A percentile compares a stretch with the other conserved stretches of the same genome.
phyloP scores from a whole-genome alignment of 1,139 yeast species.

The Wickerhamomyces sp. region DNA sequence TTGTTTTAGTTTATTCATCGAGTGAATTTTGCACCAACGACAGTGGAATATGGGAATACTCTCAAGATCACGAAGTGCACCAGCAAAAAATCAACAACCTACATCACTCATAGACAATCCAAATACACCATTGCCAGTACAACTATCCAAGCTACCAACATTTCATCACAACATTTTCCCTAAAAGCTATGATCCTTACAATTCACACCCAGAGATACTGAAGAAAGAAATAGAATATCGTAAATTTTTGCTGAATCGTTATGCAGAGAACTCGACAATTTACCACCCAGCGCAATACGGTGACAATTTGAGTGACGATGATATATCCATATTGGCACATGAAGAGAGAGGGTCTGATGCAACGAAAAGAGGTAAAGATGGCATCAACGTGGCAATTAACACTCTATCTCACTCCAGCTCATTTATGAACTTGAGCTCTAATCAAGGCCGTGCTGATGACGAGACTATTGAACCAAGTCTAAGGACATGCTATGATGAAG shows the following conservation, averaged over 20 bases:
- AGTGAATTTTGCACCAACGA: no score
- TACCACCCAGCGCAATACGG: constrained; percentile 13
- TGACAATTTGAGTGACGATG: constrained; percentile 16
- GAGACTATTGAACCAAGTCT: no score
- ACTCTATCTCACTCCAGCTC: not conserved
- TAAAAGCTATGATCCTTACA: not conserved
- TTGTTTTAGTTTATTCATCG: no score
- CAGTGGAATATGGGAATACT: no score
- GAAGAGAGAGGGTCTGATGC: constrained; percentile 1
- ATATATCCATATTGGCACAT: constrained; percentile 7
- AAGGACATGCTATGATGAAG: not conserved
- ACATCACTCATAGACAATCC: not conserved
- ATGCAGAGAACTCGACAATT: constrained; percentile 6
- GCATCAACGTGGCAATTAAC: not conserved
- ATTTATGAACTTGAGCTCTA: no score
- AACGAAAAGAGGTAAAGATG: not conserved
- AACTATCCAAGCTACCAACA: not conserved
- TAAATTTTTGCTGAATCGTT: constrained; percentile 3
- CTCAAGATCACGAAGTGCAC: no score
- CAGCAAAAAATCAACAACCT: no score
- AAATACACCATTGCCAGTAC: not conserved
- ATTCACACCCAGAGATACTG: not conserved
- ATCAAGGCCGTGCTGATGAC: no score
- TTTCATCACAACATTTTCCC: not conserved
- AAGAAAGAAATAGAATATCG: not conserved